phyloP scores from a whole-genome alignment of 257 asterid genomes.

The Lycium ferocissimum region DNA sequence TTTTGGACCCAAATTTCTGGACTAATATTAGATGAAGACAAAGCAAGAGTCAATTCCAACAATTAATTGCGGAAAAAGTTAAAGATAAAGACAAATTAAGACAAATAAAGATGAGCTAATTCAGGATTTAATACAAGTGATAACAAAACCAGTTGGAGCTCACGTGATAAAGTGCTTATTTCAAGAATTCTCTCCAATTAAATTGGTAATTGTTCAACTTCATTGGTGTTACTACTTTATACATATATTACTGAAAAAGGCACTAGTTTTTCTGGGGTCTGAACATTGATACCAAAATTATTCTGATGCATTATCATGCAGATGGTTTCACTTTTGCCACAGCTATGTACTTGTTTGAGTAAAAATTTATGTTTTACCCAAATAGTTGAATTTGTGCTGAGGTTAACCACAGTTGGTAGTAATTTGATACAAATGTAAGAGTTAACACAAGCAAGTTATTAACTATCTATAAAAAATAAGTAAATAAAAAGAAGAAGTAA shows the following conservation, averaged over 20 bases:
- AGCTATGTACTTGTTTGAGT: background rate
- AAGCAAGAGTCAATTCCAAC: slow-evolving; percentile 28
- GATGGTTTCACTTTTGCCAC: background rate
- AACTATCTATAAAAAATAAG: too few species aligned
- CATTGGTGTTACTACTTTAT: background rate
- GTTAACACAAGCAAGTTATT: too few species aligned
- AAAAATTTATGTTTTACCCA: too few species aligned
- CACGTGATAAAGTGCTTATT: slow-evolving; percentile 48
- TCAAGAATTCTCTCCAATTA: slow-evolving; percentile 24
- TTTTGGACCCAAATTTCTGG: slow-evolving; percentile 43
- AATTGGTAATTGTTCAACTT: background rate
- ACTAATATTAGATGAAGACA: slow-evolving; percentile 34
- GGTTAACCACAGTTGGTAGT: too few species aligned
- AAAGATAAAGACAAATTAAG: slow-evolving; percentile 43
- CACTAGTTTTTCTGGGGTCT: background rate
- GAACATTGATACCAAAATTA: background rate
- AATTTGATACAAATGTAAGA: too few species aligned
- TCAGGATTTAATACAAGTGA: slow-evolving; percentile 23
- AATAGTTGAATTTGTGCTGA: too few species aligned
- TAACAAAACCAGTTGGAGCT: slow-evolving; percentile 22
- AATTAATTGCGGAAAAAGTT: slow-evolving; percentile 32
- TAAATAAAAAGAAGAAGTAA: too few species aligned
- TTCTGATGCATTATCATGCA: background rate
- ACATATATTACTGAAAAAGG: background rate
- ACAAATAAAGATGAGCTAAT: slow-evolving; percentile 29